Conservation (phyloP, 352 stramenopile species). For the Peronospora tabacina region DNA sequence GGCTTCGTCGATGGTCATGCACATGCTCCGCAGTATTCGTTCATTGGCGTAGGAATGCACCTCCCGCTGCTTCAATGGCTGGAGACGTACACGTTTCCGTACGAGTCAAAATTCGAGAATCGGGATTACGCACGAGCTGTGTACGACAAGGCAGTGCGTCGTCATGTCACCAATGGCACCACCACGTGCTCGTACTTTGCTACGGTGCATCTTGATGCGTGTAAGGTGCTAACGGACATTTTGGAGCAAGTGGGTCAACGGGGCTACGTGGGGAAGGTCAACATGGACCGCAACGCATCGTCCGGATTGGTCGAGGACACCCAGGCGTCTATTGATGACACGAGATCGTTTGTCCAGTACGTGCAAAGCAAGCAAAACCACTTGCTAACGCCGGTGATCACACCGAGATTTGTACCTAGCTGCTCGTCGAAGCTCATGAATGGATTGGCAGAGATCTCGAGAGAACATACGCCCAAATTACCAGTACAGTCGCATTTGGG, state of each 20-base stretch:
- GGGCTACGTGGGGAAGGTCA: slow-evolving; percentile 91
- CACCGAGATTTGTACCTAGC: slow-evolving; percentile 90
- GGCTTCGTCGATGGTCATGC: slow-evolving; percentile 92
- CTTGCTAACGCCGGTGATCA: slow-evolving; percentile 87
- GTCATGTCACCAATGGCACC: slow-evolving; percentile 85
- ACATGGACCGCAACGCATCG: slow-evolving; percentile 91
- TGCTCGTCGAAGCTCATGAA: slow-evolving; percentile 81
- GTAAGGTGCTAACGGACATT: slow-evolving; percentile 87
- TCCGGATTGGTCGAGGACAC: slow-evolving; percentile 83
- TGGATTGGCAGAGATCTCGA: slow-evolving; percentile 70
- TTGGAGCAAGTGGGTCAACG: slow-evolving; percentile 79
- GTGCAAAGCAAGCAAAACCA: slow-evolving; percentile 60
- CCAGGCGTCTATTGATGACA: slow-evolving; percentile 72
- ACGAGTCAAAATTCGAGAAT: slow-evolving; percentile 76
- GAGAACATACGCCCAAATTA: slow-evolving; percentile 58
- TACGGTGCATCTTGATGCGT: slow-evolving; percentile 87
- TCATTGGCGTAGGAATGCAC: slow-evolving; percentile 91
- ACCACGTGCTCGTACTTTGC: slow-evolving; percentile 94
- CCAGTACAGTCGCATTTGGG: slow-evolving; percentile 89
- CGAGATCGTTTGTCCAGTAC: slow-evolving; percentile 83
- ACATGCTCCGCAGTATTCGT: slow-evolving; percentile 92
- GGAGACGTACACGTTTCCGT: slow-evolving; percentile 91
- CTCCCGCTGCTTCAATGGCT: slow-evolving; percentile 90
- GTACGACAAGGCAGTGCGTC: slow-evolving; percentile 85
- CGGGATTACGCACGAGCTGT: slow-evolving; percentile 60